These are phyloP conservation scores for Chrysoporthe austroafricana DNA, from an alignment of 2,329 filamentous ascomycete species.

Conservation along the genomic window DNA sequence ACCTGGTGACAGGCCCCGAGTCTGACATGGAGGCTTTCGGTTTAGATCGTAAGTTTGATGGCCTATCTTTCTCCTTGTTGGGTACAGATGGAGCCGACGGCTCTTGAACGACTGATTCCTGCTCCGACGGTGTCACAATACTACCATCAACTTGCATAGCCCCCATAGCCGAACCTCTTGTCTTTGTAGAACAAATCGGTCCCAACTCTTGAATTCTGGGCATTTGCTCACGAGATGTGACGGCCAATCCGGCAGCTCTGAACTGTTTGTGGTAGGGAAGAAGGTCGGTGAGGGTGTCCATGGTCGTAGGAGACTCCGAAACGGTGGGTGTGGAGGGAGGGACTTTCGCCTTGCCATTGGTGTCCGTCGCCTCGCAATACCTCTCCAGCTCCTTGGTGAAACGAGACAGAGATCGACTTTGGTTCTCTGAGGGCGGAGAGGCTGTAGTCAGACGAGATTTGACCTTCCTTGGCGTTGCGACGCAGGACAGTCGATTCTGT, in stretches of 20 bases:
- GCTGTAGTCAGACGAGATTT: slow-evolving; percentile 27
- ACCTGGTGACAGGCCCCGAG: slow-evolving; percentile 9
- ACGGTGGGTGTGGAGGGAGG: slow-evolving; percentile 46
- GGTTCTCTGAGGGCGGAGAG: slow-evolving; percentile 43
- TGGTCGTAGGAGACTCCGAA: slow-evolving; percentile 47
- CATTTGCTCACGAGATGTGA: slow-evolving; percentile 56
- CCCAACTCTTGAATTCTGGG: slow-evolving; percentile 16
- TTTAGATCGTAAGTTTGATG: neutral
- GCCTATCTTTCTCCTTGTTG: neutral
- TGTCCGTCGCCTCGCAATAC: slow-evolving; percentile 44
- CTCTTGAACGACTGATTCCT: slow-evolving; percentile 4
- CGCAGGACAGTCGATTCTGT: slow-evolving; percentile 46
- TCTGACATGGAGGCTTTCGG: neutral
- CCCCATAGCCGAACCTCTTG: neutral
- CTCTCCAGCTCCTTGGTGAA: slow-evolving; percentile 47
- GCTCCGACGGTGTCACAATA: slow-evolving; percentile 24
- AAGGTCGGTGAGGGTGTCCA: slow-evolving; percentile 56
- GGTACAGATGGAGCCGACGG: neutral
- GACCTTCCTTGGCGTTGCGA: slow-evolving; percentile 34
- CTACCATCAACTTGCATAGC: slow-evolving; percentile 25
- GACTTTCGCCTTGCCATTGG: slow-evolving; percentile 39
- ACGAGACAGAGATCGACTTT: slow-evolving; percentile 45
- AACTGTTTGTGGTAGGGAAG: slow-evolving; percentile 60
- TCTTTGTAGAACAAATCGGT: neutral
- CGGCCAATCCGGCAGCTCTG: slow-evolving; percentile 56